Percentiles rank a stretch among this genome's conserved stretches.
These are phyloP conservation scores for Leavenworthia alabamica DNA, from an alignment of 345 rosid species.

Conservation along the genomic window DNA sequence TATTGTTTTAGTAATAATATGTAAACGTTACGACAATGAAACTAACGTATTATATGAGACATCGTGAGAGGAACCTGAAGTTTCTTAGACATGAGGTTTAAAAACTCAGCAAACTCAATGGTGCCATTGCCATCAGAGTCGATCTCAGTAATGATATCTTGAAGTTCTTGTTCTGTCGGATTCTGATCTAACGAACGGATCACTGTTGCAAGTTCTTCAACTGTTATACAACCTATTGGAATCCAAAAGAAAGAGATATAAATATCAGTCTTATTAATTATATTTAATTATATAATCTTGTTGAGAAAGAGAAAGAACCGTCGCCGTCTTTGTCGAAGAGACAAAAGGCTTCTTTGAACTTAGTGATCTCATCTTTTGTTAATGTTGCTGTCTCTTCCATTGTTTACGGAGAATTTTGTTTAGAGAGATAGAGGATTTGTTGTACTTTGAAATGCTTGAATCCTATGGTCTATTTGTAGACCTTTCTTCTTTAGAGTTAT, in stretches of 20 bases:
- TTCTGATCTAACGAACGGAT: constrained; percentile 44
- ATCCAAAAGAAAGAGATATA: background rate
- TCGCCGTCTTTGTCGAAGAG: constrained; percentile 77
- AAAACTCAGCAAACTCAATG: constrained; percentile 60
- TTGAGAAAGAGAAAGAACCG: constrained; percentile 35
- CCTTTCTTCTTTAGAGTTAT: constrained; percentile 12
- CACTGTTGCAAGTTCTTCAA: constrained; percentile 47
- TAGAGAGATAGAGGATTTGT: background rate
- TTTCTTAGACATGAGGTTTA: constrained; percentile 64
- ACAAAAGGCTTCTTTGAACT: constrained; percentile 63
- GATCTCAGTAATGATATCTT: constrained; percentile 51
- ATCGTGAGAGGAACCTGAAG: constrained; percentile 38
- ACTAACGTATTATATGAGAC: background rate
- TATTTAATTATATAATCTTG: background rate
- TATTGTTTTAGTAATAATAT: too few relatives aligned
- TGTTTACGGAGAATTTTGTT: background rate
- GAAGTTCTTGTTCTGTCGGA: constrained; percentile 63
- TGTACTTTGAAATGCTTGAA: background rate
- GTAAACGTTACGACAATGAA: background rate
- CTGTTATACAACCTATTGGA: constrained; percentile 51
- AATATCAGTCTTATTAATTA: background rate
- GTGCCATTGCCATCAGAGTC: constrained; percentile 55
- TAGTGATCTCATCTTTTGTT: constrained; percentile 42
- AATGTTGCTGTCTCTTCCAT: constrained; percentile 35
- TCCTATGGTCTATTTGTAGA: constrained; percentile 20